Base-by-base conservation (phyloP, 2,329 filamentous ascomycete species). In the Neonectria ditissima region DNA sequence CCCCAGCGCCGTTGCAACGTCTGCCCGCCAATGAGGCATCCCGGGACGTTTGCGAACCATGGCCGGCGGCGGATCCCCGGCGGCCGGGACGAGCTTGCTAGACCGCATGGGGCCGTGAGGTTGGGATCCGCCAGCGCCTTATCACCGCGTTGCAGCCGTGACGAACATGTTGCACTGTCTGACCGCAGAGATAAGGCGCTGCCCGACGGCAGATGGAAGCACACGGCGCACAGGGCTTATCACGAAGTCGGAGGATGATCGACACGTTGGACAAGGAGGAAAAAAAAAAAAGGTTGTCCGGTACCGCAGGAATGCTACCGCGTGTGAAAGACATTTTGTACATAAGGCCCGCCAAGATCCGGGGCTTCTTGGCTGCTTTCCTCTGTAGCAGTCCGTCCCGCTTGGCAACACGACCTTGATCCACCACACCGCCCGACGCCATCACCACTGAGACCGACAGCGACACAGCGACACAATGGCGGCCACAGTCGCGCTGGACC, bases 401-500 rank as follows among this genome's bases (percentile, higher is more conserved):
- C 37, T 39, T 39, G 37, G 16, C n/a, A n/a, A 2, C 1, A 39
- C 16, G 0, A 3, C 7, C 37, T 18, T 10, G n/a, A 41, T 41
- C 34, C 22, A 26, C 44, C 18, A 5, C 43, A 24, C 13, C 43
- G 16, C 13, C 43, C 14, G 14, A 3, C 13, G 11, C 20, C 26
- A 14, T 32, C 30, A 16, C n/a, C 10, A 32, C 32, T 5, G 18
- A 26, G 2, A n/a, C 20, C 24, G 9, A 3, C 16, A 39, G 16
- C 16, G n/a, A 39, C 37, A 20, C n/a, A 14, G 14, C 24, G 16
- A 13, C 26, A 16, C 47, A 20, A 63, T 63, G 60, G 55, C 55
- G 13, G 60, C 60, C 34, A 63, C 60, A 14, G 43, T 59, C 24
- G 60, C 85, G 30, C 76, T 87, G 16, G 79, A 79, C 67, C 87